Base-by-base conservation (phyloP, 495 filamentous ascomycete species). In the Annulohypoxylon moriforme region DNA sequence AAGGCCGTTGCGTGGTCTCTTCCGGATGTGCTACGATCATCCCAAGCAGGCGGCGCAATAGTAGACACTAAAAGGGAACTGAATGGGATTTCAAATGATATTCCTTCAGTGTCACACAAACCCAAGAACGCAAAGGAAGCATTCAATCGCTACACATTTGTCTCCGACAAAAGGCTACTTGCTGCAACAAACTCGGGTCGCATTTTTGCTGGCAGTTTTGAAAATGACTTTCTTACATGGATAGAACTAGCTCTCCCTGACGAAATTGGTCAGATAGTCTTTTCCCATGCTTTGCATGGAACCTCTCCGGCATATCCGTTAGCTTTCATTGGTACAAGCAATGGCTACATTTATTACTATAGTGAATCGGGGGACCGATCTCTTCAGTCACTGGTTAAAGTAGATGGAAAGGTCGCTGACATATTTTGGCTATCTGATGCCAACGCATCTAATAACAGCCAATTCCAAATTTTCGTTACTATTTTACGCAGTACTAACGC, bases 81-180 rank as follows among this genome's bases (percentile, higher is more conserved):
- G n/a, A 55, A 46, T n/a, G 52, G 20, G 11, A 8, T 29, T 40
- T 53, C 65, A 0, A 24, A 46, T 18, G 11, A 13, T 34, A 25
- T 25, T 25, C 14, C 34, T 18, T 52, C 53, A 8, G 27, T 58
- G 16, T 16, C 64, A 13, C 50, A 7, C 24, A 81, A 75, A 14
- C 65, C 72, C 16, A 75, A 61, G 60, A 72, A 69, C 20, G 58
- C 64, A 11, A 82, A 84, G 52, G 86, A 90, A 60, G 71, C 75
- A 6, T 86, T 91, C 63, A 90, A 88, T 68, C 78, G 85, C 33
- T 95, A 93, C 71, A 83, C 82, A 9, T 94, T 94, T 67, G 74
- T 94, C 22, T 85, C 85, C 2, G 76, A 85, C 0, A 78, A 85
- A 44, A 78, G 78, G 14, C 76, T 96, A 18, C 75, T 94, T 52